Base-by-base conservation (phyloP, 768 basidiomycete species). In the Termitomyces sp. region DNA sequence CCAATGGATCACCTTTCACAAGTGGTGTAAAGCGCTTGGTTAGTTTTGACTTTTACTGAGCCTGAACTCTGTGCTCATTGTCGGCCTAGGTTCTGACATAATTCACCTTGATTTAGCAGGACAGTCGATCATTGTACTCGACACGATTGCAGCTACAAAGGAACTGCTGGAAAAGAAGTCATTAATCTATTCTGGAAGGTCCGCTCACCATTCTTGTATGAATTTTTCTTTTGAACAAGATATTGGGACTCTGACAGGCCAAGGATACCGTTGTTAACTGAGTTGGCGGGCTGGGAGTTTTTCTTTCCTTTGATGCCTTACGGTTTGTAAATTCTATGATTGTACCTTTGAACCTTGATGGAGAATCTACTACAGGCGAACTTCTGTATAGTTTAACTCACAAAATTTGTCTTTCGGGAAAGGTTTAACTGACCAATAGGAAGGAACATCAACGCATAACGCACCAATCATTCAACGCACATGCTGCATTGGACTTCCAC, bases 381-480 rank as follows among this genome's bases (percentile, higher is more conserved):
- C 24, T 47, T 47, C 27, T 24, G 46, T 47, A 47, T 15, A 27
- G 7, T 47, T 16, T 5, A 15, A 24, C 45, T 22, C 45, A 22
- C 4, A 42, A 42, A 8, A 42, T 3, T 30, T 30, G 24, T 18
- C 27, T 46, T 15, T 47, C 12, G 27, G 46, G 6, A 24, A 30
- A 47, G 7, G 8, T 27, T 47, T 47, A 9, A 47, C 24, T 47
- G 6, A 16, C 4, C 15, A 30, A 30, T 15, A 47, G 24, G 76
- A 68, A 71, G 12, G 60, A 61, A 31, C 68, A 71, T 56, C 69
- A 76, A 20, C 64, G 70, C 12, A 39, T 70, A 5, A 68, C 76
- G 59, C 71, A 73, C 31, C 66, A 71, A 37, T 65, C 72, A 37
- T 70, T 76, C 53, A 67, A 73, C 49, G 62, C 66, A 2, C 64